Evolutionary conservation across 1,284 basidiomycete genomes (phyloP).

Genomic region (Gymnopus androsaceus): DNA sequence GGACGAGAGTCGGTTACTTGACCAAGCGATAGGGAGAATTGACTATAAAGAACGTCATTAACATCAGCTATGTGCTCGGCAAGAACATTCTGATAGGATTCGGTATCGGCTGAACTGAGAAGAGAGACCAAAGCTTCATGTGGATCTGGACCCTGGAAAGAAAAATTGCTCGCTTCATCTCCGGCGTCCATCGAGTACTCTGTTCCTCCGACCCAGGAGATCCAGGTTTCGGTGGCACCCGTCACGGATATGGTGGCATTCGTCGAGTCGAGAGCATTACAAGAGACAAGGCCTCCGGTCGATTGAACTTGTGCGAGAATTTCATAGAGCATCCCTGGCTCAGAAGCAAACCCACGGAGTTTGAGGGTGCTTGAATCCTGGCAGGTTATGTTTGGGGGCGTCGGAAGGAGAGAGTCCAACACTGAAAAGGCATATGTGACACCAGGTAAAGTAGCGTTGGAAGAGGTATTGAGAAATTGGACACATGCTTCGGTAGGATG

Average conservation of each 20-base stretch:
- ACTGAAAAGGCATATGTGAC: slow-evolving; percentile 53
- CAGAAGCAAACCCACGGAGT: slow-evolving; percentile 52
- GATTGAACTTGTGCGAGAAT: slow-evolving; percentile 53
- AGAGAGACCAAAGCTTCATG: slow-evolving; percentile 47
- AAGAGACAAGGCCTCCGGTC: slow-evolving; percentile 31
- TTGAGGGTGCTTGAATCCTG: slow-evolving; percentile 54
- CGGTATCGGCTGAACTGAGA: slow-evolving; percentile 32
- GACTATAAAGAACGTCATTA: slow-evolving; percentile 37
- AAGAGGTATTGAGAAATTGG: slow-evolving; percentile 50
- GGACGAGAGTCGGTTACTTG: slow-evolving; percentile 56
- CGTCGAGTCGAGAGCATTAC: slow-evolving; percentile 33
- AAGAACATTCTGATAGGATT: slow-evolving; percentile 38
- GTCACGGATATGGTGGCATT: slow-evolving; percentile 60
- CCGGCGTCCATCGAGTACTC: slow-evolving; percentile 67
- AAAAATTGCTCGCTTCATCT: slow-evolving; percentile 52
- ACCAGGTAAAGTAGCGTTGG: slow-evolving; percentile 31
- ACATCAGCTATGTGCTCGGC: slow-evolving; percentile 55
- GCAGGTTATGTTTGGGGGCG: slow-evolving; percentile 65
- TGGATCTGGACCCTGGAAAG: slow-evolving; percentile 65
- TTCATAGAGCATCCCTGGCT: slow-evolving; percentile 71
- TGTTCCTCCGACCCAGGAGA: slow-evolving; percentile 73
- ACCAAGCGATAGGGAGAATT: slow-evolving; percentile 61
- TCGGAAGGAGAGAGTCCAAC: slow-evolving; percentile 47
- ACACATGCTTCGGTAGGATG: slow-evolving; percentile 61
- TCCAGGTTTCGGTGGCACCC: slow-evolving; percentile 51